Percentiles rank a stretch among this genome's conserved stretches.
These are phyloP conservation scores for Phytopythium helicoides DNA, from an alignment of 352 stramenopile species.

Conservation along the genomic window DNA sequence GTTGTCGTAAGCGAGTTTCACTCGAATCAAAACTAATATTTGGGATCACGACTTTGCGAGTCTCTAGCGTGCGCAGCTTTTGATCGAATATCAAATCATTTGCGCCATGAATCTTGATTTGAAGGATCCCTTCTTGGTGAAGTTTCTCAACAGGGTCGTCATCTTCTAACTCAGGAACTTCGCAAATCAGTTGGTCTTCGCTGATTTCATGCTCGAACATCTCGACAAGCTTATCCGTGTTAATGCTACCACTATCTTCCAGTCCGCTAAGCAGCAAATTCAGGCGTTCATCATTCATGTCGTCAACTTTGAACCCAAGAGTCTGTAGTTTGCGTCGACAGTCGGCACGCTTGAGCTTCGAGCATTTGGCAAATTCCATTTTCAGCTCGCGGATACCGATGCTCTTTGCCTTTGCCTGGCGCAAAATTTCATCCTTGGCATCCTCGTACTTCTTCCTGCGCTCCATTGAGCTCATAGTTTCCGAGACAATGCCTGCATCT, in stretches of 20 bases:
- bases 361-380: conserved; percentile 58
- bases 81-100: conserved; percentile 41
- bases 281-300: conserved; percentile 70
- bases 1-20: conserved; percentile 24
- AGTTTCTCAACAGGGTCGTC: conserved; percentile 64
- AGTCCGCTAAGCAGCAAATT: conserved; percentile 57
- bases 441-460: conserved; percentile 64
- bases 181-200: conserved; percentile 69
- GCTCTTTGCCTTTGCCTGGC: conserved; percentile 54
- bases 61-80: conserved; percentile 4
- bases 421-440: conserved; percentile 67
- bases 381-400: conserved; percentile 69
- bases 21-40: conserved; percentile 24
- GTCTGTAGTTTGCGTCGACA: conserved; percentile 58
- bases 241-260: conserved; percentile 38
- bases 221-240: conserved; percentile 46
- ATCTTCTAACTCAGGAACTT: conserved; percentile 77
- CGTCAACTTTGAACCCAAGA: conserved; percentile 66
- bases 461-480: conserved; percentile 33
- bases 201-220: conserved; percentile 71
- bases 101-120: conserved; percentile 52
- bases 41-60: conserved; percentile 33
- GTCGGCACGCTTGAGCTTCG: conserved; percentile 46
- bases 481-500: conserved; percentile 21
- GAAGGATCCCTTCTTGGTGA: conserved; percentile 66